Evolutionary conservation across 768 basidiomycete species (phyloP).

Genomic region (Porphyrellus cyaneotinctus): DNA sequence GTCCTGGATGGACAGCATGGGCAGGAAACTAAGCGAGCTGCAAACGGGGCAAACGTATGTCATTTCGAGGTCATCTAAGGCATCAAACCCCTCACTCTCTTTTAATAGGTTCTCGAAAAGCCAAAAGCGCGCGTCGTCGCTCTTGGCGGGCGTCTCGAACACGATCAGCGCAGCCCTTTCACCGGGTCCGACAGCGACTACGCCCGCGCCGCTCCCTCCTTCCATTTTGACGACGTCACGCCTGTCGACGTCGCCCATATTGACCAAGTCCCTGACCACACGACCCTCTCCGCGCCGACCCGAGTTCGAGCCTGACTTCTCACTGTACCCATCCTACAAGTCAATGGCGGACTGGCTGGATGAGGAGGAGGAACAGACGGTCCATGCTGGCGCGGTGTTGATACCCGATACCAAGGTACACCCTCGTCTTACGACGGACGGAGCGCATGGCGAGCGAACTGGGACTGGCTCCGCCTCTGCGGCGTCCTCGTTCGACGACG

Average conservation of each 20-base stretch:
- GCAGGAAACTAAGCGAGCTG: conserved; percentile 58
- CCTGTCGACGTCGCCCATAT: neutral
- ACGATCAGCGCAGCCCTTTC: conserved; percentile 48
- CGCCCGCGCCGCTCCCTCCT: conserved; percentile 15
- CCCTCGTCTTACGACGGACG: neutral
- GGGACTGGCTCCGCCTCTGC: too few relatives aligned
- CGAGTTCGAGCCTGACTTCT: neutral
- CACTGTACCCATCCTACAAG: conserved; percentile 13
- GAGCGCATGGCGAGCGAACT: too few relatives aligned
- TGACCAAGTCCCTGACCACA: neutral
- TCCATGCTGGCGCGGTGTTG: conserved; percentile 18
- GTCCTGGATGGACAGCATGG: conserved; percentile 56
- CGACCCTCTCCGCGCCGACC: conserved; percentile 7
- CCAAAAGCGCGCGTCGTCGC: conserved; percentile 64
- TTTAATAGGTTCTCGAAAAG: conserved; percentile 54
- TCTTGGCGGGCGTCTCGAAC: conserved; percentile 63
- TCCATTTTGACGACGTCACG: too few relatives aligned
- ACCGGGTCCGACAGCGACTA: conserved; percentile 34
- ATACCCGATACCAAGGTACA: conserved; percentile 30
- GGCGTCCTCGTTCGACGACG: conserved; percentile 35
- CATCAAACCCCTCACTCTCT: neutral
- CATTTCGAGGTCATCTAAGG: neutral
- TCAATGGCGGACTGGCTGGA: conserved; percentile 27
- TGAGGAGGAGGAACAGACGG: conserved; percentile 36
- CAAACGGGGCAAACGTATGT: conserved; percentile 54